A percentile compares a stretch with the other conserved stretches of the same genome.
Conservation (phyloP, 768 basidiomycete genomes). For the Lyophyllum decastes region DNA sequence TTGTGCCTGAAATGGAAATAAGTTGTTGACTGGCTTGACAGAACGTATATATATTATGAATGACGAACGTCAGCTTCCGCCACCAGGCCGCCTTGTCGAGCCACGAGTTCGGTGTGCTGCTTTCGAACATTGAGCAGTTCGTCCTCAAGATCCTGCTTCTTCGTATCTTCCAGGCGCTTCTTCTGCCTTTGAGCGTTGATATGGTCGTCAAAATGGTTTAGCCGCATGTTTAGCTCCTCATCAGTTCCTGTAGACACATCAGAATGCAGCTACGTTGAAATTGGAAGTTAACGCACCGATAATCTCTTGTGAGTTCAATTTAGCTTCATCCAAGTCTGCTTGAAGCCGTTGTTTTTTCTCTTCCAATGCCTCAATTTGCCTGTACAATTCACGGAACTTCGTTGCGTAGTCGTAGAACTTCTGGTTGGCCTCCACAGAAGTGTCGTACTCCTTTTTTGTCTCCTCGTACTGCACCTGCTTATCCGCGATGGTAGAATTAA, state of each 20-base stretch:
- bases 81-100: slow-evolving; percentile 64
- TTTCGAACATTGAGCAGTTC: slow-evolving; percentile 50
- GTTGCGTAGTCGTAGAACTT: slow-evolving; percentile 82
- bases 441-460: slow-evolving; percentile 64
- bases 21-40: background rate
- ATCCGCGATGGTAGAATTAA: slow-evolving; percentile 58
- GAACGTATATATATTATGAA: background rate
- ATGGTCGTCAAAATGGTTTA: slow-evolving; percentile 62
- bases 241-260: slow-evolving; percentile 57
- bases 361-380: slow-evolving; percentile 64
- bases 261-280: background rate
- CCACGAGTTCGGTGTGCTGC: slow-evolving; percentile 56
- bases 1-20: slow-evolving; percentile 61
- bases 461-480: slow-evolving; percentile 79
- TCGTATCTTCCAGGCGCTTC: slow-evolving; percentile 46
- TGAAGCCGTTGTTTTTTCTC: slow-evolving; percentile 63
- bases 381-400: slow-evolving; percentile 84
- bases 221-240: slow-evolving; percentile 62
- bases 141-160: slow-evolving; percentile 63
- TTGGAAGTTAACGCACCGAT: slow-evolving; percentile 45
- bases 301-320: slow-evolving; percentile 66
- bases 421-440: slow-evolving; percentile 65
- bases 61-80: slow-evolving; percentile 70
- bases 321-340: slow-evolving; percentile 61
- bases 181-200: slow-evolving; percentile 52